Base-by-base conservation (phyloP, 306 rosid genomes). In the Psophocarpus tetragonolobus region DNA sequence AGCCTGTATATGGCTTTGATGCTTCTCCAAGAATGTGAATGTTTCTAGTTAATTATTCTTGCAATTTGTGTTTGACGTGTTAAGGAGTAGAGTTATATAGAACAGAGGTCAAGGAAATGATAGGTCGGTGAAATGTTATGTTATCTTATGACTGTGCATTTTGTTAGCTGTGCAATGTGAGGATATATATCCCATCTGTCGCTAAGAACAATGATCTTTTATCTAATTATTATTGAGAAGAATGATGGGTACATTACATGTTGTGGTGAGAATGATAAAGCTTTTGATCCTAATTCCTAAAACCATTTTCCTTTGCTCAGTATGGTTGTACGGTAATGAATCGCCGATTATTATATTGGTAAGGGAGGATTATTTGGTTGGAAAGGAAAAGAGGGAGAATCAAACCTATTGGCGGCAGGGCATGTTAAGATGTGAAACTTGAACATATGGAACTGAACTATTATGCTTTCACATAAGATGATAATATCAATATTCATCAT, bases 51-150 rank as follows among this genome's bases (percentile, higher is more conserved):
- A 3, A 32, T n/a, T 6, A 1, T 30, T 61, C 1, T 61, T 8
- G 42, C 14, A 3, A 9, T 62, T 58, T 79, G 47, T 53, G 47
- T 26, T 1, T 61, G 56, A 39, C 5, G 38, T 15, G 30, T 7
- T 15, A 41, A 21, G 21, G 3, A 15, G 57, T 8, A 38, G 51
- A 41, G 17, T 66, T 41, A 21, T 62, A 79, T 68, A 50, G 8
- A 1, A 1, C 21, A 62, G 65, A 68, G 60, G 71, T 23, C 10
- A 51, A 61, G 68, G 57, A 26, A 53, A 71, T 69, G 71, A 74
- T 63, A 3, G 41, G 48, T 71, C 17, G 81, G 79, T 79, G 75
- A 56, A 74, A 74, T 57, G 56, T 74, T 24, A 41, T 68, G 26
- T 8, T 50, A 50, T 6, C 57, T 6, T 6, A 8, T 60, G 51